phyloP scores from a whole-genome alignment of 306 rosid species.

The Macrotyloma uniflorum region DNA sequence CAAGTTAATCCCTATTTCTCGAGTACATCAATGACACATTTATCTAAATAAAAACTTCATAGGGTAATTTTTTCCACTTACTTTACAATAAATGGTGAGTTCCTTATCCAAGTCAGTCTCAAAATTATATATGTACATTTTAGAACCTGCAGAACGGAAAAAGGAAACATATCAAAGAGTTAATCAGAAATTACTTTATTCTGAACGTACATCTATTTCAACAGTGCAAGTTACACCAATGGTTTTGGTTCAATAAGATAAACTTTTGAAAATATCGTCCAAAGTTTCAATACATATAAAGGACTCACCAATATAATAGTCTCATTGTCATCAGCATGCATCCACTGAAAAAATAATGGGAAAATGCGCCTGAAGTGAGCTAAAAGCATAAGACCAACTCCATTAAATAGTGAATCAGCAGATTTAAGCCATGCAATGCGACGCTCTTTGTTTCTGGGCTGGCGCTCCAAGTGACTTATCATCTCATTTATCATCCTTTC shows the following conservation, averaged over 20 bases:
- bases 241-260: constrained; percentile 17
- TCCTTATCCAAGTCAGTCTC: constrained; percentile 87
- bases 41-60: constrained; percentile 14
- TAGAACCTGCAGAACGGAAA: constrained; percentile 65
- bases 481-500: constrained; percentile 85
- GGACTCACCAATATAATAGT: constrained; percentile 79
- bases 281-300: constrained; percentile 12
- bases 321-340: constrained; percentile 85
- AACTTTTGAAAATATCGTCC: constrained; percentile 7
- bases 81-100: constrained; percentile 78
- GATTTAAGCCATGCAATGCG: constrained; percentile 84
- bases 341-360: constrained; percentile 90
- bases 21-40: constrained; percentile 22
- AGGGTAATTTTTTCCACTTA: constrained; percentile 33
- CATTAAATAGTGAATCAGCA: constrained; percentile 59
- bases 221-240: constrained; percentile 10
- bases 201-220: neutral
- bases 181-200: constrained; percentile 10
- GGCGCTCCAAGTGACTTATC: constrained; percentile 95
- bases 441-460: constrained; percentile 85
- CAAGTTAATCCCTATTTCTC: constrained; percentile 26
- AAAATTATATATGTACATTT: constrained; percentile 59
- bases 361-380: constrained; percentile 89
- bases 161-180: neutral
- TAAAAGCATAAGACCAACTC: constrained; percentile 72